These are phyloP conservation scores for Notholithocarpus densiflorus DNA, from an alignment of 306 rosid species.

Conservation along the genomic window DNA sequence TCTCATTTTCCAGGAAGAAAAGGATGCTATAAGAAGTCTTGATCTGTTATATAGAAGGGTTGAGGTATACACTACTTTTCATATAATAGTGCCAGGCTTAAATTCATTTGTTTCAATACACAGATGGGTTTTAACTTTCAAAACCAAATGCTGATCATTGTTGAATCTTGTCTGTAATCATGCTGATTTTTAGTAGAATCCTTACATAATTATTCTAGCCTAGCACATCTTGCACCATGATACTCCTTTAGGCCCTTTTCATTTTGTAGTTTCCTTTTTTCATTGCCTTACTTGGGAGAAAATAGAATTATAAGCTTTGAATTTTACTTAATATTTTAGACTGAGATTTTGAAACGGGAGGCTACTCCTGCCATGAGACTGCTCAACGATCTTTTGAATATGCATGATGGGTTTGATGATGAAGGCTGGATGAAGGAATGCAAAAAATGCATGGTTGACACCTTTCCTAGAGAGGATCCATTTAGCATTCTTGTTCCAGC, in stretches of 20 bases:
- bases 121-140: background rate
- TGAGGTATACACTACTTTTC: conserved; percentile 52
- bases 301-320: background rate
- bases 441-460: conserved; percentile 59
- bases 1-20: conserved; percentile 67
- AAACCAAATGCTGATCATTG: background rate
- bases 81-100: conserved; percentile 1
- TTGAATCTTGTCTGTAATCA: background rate
- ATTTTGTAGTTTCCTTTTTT: background rate
- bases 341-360: conserved; percentile 84
- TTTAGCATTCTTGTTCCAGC: conserved; percentile 85
- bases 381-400: conserved; percentile 80
- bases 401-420: conserved; percentile 72
- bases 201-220: too few species aligned
- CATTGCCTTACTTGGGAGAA: background rate
- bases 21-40: conserved; percentile 88
- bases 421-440: conserved; percentile 80
- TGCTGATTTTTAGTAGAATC: too few species aligned
- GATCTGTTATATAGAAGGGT: conserved; percentile 89
- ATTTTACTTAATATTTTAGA: conserved; percentile 35
- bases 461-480: conserved; percentile 91
- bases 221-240: background rate
- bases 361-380: conserved; percentile 90
- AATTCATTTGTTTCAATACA: background rate
- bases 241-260: background rate